Conservation (phyloP, 345 rosid genomes). For the Barbarea vulgaris region DNA sequence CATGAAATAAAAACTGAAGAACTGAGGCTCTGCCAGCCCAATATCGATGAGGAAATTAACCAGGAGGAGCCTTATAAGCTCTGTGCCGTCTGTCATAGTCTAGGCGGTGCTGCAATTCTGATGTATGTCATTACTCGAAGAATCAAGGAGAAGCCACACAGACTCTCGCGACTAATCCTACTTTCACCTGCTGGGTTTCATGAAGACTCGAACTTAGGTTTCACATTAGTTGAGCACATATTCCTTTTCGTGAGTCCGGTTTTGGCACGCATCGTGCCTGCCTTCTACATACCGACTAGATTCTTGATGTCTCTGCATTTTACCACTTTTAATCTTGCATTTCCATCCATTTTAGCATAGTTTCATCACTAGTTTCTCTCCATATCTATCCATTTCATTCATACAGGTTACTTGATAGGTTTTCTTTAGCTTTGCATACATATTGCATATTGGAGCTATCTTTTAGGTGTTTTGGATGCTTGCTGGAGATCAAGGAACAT, state of each 20-base stretch:
- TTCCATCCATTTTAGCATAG: too few relatives aligned
- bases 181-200: conserved; percentile 97
- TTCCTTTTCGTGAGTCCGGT: conserved; percentile 66
- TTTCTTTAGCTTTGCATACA: too few relatives aligned
- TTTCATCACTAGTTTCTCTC: too few relatives aligned
- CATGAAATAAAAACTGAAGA: conserved; percentile 85
- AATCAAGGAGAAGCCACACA: conserved; percentile 73
- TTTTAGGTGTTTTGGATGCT: too few relatives aligned
- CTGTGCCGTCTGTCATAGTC: conserved; percentile 87
- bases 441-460: too few relatives aligned
- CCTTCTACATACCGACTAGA: conserved; percentile 94
- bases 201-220: conserved; percentile 65
- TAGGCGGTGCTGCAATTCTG: conserved; percentile 94
- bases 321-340: too few relatives aligned
- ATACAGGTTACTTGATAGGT: too few relatives aligned
- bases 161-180: conserved; percentile 80
- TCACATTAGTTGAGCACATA: conserved; percentile 60
- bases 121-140: conserved; percentile 70
- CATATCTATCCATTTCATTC: too few relatives aligned
- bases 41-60: conserved; percentile 52
- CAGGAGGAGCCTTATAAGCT: conserved; percentile 79
- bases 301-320: too few relatives aligned
- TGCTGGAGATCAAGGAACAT: too few relatives aligned
- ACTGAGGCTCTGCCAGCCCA: conserved; percentile 63
- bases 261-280: conserved; percentile 65